Percentiles rank a stretch among this genome's conserved stretches.
Evolutionary conservation across 1,284 basidiomycete genomes (phyloP).

Genomic region (Microbotryomycetes sp.): DNA sequence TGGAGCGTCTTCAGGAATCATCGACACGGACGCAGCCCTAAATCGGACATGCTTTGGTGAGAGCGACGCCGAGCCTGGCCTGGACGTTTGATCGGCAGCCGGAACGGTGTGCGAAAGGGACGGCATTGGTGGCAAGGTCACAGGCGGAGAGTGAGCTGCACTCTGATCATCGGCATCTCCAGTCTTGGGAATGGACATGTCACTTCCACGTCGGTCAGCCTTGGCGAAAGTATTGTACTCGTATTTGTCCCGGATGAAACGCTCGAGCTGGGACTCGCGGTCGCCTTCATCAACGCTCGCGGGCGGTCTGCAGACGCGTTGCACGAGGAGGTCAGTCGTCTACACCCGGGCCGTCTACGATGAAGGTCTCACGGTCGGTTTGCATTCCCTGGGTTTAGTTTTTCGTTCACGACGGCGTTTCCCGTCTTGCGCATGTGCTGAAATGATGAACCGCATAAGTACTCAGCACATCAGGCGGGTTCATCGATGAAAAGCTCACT

Average conservation of each 20-base stretch:
- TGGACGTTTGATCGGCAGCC: background rate
- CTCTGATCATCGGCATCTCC: background rate
- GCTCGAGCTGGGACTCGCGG: conserved; percentile 39
- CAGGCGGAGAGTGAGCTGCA: background rate
- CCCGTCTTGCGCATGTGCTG: conserved; percentile 38
- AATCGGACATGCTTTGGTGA: background rate
- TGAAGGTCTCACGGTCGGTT: conserved; percentile 25
- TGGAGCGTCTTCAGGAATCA: background rate
- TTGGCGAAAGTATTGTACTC: conserved; percentile 27
- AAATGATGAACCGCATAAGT: background rate
- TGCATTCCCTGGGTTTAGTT: conserved; percentile 37
- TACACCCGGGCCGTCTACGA: background rate
- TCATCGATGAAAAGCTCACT: conserved; percentile 1
- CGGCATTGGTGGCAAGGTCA: background rate
- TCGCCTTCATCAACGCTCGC: conserved; percentile 40
- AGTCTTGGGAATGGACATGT: background rate
- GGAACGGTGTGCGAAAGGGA: background rate
- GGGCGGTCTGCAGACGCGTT: conserved; percentile 34
- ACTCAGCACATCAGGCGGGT: background rate
- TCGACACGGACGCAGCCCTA: background rate
- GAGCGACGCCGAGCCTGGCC: too few species aligned
- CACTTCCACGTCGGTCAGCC: background rate
- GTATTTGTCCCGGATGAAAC: conserved; percentile 42
- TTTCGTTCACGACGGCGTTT: conserved; percentile 37
- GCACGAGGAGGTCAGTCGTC: background rate